Base-by-base conservation (phyloP, 257 asterid species). In the Ligustrum vulgare region DNA sequence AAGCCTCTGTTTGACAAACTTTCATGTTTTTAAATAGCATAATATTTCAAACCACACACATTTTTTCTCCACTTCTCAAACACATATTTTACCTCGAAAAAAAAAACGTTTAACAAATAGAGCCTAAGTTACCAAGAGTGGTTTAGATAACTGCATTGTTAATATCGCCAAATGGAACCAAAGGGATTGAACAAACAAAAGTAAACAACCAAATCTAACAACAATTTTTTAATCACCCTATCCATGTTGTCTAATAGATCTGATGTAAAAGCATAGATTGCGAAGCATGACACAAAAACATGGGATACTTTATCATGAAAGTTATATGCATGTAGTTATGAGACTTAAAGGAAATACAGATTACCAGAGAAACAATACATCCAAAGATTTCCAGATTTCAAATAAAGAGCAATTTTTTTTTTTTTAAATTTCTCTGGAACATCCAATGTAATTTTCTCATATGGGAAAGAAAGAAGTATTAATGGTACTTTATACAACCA, bases 391-490 rank as follows among this genome's bases (percentile, higher is more conserved):
- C 63, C 28, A 58, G 72, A 67, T 73, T 70, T 66, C 70, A 70
- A 71, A 37, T 56, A 43, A 13, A 64, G 33, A 43, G 51, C 25
- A 36, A 67, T 28, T 28, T 28, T 28, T 51, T 66, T 70, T 32
- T n/a, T n/a, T n/a, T n/a, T n/a, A n/a, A 69, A 62, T 43, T n/a
- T n/a, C 41, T 3, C 25, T 20, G 31, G 60, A 37, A 71, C 68
- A 58, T 58, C 70, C 72, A 77, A 77, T 72, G 72, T 10, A 45
- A 18, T 23, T 73, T 73, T 68, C 69, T 64, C 49, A 72, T 18
- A 72, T 39, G 60, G 58, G 77, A 65, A 77, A 28, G 70, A 71
- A 69, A 70, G 69, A 65, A 62, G 22, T 43, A 56, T 31, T 9
- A 54, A n/a, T 6, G 68, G 56, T 8, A 31, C 65, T 69, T 72